Evolutionary conservation across 176 grass and related monocot species (phyloP).

Genomic region (Carex pumila): DNA sequence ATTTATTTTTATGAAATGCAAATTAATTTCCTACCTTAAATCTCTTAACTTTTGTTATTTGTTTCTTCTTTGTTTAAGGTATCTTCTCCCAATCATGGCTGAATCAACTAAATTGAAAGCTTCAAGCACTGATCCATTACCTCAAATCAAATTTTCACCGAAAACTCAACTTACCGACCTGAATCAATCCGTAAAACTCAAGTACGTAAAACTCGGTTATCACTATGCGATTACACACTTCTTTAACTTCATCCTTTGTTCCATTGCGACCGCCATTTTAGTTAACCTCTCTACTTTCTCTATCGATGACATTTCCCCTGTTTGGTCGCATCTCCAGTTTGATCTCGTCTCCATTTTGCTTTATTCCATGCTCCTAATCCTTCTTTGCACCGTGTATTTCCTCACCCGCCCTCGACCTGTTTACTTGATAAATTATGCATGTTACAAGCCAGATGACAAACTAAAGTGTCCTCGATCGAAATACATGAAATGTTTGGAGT

Average conservation of each 20-base stretch:
- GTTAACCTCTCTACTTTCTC: slow-evolving; percentile 54
- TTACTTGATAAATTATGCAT: slow-evolving; percentile 59
- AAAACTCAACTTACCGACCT: slow-evolving; percentile 25
- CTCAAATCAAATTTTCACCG: neutral
- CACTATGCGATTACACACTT: slow-evolving; percentile 56
- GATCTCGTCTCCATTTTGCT: slow-evolving; percentile 22
- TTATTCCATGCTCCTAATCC: slow-evolving; percentile 31
- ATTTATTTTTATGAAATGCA: neutral
- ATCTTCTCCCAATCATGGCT: neutral
- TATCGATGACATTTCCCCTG: slow-evolving; percentile 9
- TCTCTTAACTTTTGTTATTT: neutral
- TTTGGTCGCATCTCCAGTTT: slow-evolving; percentile 19
- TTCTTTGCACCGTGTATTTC: slow-evolving; percentile 36
- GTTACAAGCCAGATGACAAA: slow-evolving; percentile 52
- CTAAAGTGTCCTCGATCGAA: slow-evolving; percentile 30
- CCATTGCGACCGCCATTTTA: slow-evolving; percentile 16
- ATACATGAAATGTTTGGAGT: slow-evolving; percentile 46
- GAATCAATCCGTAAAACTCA: slow-evolving; percentile 66
- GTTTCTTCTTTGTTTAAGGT: neutral
- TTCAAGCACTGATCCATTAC: neutral
- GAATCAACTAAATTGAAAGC: neutral
- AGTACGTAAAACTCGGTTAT: slow-evolving; percentile 78
- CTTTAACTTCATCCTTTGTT: slow-evolving; percentile 37
- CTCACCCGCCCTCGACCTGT: slow-evolving; percentile 43
- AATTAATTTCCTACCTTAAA: too few relatives aligned